Evolutionary conservation across 1,284 basidiomycete species (phyloP).

Genomic region (Tilletia walkeri): DNA sequence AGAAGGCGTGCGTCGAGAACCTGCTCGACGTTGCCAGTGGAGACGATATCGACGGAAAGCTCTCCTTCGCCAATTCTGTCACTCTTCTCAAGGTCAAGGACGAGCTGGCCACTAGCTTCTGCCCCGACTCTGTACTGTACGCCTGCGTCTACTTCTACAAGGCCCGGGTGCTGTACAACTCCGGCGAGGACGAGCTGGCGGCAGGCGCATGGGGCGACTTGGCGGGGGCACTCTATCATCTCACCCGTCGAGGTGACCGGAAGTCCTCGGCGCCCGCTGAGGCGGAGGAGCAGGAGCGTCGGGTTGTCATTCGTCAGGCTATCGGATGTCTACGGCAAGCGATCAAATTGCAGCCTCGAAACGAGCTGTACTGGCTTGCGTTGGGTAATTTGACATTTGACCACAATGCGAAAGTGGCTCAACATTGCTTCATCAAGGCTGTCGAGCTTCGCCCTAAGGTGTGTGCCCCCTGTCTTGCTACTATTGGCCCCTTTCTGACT

Average conservation of each 20-base stretch:
- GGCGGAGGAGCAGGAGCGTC: background rate
- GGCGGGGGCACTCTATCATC: slow-evolving; percentile 38
- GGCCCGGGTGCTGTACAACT: slow-evolving; percentile 41
- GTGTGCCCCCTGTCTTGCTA: background rate
- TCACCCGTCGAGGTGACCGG: slow-evolving; percentile 20
- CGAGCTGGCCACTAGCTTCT: background rate
- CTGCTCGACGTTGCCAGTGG: slow-evolving; percentile 32
- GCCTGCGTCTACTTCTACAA: slow-evolving; percentile 45
- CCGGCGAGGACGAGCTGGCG: slow-evolving; percentile 35
- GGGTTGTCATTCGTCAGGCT: slow-evolving; percentile 57
- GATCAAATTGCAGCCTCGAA: slow-evolving; percentile 71
- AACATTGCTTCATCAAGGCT: slow-evolving; percentile 88
- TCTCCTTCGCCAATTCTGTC: slow-evolving; percentile 39
- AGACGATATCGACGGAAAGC: slow-evolving; percentile 37
- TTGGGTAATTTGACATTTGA: slow-evolving; percentile 74
- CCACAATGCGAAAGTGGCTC: slow-evolving; percentile 70
- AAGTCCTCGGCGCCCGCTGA: background rate
- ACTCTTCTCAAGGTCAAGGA: slow-evolving; percentile 22
- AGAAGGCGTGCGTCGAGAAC: background rate
- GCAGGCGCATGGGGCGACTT: slow-evolving; percentile 52
- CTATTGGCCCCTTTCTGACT: background rate
- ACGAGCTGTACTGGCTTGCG: slow-evolving; percentile 76
- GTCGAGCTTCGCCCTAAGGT: slow-evolving; percentile 75
- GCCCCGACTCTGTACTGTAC: slow-evolving; percentile 22
- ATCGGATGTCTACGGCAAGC: slow-evolving; percentile 71